Percentiles rank a stretch among this genome's conserved stretches.
These are phyloP conservation scores for Epichloe hybrida DNA, from an alignment of 2,329 filamentous ascomycete species.

Conservation along the genomic window DNA sequence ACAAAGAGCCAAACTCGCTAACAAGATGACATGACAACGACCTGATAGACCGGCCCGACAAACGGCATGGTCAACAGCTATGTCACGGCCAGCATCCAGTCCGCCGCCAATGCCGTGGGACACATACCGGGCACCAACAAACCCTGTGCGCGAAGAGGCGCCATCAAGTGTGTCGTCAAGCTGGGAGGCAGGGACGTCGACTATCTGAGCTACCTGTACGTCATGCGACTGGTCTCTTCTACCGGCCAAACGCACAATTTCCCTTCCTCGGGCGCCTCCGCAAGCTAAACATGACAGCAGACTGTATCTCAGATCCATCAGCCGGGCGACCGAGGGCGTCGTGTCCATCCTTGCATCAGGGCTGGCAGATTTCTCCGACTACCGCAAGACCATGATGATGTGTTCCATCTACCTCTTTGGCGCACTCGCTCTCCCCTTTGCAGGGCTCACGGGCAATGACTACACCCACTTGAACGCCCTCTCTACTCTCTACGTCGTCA, in stretches of 20 bases:
- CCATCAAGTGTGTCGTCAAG: constrained; percentile 10
- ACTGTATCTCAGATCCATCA: constrained; percentile 9
- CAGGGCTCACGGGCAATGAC: constrained; percentile 7
- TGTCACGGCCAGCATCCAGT: constrained; percentile 11
- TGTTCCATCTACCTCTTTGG: constrained; percentile 10
- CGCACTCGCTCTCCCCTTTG: constrained; percentile 9
- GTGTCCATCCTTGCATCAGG: constrained; percentile 9
- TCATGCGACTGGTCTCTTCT: not conserved
- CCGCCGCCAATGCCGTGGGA: constrained; percentile 9
- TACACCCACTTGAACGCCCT: constrained; percentile 9
- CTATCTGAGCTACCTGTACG: constrained; percentile 11
- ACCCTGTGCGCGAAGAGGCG: constrained; percentile 9
- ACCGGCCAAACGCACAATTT: no score
- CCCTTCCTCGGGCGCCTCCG: not conserved
- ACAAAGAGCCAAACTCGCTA: no score
- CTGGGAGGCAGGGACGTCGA: constrained; percentile 9
- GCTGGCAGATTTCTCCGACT: constrained; percentile 10
- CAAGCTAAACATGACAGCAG: not conserved
- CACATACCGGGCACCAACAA: constrained; percentile 8
- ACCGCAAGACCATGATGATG: constrained; percentile 12
- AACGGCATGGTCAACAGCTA: constrained; percentile 9
- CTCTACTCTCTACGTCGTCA: constrained; percentile 6
- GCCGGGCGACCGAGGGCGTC: constrained; percentile 8
- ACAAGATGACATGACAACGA: not conserved
- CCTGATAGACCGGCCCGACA: constrained; percentile 9